Conservation (phyloP, 83 land plant genomes). For the Diphasiastrum complanatum region DNA sequence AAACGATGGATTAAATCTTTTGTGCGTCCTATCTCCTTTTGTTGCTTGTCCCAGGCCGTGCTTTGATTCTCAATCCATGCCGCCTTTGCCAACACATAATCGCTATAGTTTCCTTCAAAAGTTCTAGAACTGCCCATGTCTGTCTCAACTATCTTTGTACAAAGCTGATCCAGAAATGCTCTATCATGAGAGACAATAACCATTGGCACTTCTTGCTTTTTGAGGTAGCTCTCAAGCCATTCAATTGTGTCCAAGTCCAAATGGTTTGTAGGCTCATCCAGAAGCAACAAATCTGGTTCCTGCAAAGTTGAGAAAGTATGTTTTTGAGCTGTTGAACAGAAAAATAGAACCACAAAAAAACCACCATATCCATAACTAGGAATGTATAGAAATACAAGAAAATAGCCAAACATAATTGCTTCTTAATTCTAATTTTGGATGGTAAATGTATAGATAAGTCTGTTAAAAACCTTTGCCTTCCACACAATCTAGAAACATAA, state of each 20-base stretch:
- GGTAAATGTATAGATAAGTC: too few relatives aligned
- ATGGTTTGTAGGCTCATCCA: constrained; percentile 98
- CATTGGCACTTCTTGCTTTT: constrained; percentile 87
- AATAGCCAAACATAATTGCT: too few relatives aligned
- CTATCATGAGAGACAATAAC: constrained; percentile 95
- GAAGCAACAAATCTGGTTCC: constrained; percentile 90
- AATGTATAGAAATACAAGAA: too few relatives aligned
- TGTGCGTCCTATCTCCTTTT: constrained; percentile 83
- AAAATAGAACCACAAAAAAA: too few relatives aligned
- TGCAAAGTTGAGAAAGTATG: constrained; percentile 18
- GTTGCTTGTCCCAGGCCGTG: constrained; percentile 93
- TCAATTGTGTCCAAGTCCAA: constrained; percentile 93
- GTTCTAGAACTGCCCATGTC: constrained; percentile 94
- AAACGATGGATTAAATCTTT: constrained; percentile 69
- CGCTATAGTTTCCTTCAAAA: constrained; percentile 77
- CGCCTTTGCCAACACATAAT: constrained; percentile 64
- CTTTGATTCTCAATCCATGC: constrained; percentile 79
- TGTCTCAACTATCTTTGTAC: constrained; percentile 94
- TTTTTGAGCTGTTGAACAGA: neutral
- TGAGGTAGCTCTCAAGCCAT: constrained; percentile 88
- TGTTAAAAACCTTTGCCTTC: too few relatives aligned
- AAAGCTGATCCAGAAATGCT: constrained; percentile 92
- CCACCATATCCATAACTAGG: too few relatives aligned
- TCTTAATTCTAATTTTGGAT: too few relatives aligned
- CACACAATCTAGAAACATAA: too few relatives aligned